Percentiles rank a stretch among this genome's conserved stretches.
These are phyloP conservation scores for Ceratobasidium sp. DNA, from an alignment of 1,284 basidiomycete species.

Conservation along the genomic window DNA sequence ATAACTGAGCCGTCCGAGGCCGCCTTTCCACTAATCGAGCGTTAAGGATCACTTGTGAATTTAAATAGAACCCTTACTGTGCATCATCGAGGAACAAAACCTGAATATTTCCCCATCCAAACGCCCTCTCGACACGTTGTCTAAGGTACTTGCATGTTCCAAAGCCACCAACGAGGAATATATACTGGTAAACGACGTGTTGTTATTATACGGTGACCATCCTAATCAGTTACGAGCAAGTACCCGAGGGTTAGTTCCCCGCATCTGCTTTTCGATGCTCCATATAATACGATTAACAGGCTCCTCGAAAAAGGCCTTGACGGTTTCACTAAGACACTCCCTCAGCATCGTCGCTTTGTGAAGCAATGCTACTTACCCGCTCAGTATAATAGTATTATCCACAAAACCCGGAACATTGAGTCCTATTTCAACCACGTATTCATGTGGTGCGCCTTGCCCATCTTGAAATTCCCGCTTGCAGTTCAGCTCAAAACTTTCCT, in stretches of 20 bases:
- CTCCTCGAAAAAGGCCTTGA: slow-evolving; percentile 2
- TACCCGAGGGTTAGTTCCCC: slow-evolving; percentile 1
- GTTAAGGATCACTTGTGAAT: no score
- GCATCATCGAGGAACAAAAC: slow-evolving; percentile 13
- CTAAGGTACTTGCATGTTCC: slow-evolving; percentile 11
- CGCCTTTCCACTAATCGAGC: not conserved
- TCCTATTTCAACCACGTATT: slow-evolving; percentile 7
- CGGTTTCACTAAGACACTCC: not conserved
- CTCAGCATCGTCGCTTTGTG: not conserved
- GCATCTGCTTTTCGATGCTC: no score
- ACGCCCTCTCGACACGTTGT: not conserved
- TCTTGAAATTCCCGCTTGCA: slow-evolving; percentile 18
- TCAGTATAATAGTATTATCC: not conserved
- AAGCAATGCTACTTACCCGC: not conserved
- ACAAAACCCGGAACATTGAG: not conserved
- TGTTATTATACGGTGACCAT: no score
- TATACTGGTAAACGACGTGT: no score
- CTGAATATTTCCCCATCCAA: not conserved
- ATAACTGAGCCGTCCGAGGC: slow-evolving; percentile 10
- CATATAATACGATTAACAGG: not conserved
- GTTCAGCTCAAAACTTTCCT: slow-evolving; percentile 18
- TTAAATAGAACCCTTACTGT: not conserved
- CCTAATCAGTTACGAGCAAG: no score
- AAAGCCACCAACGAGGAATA: slow-evolving; percentile 31
- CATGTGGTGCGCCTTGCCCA: no score